These are phyloP conservation scores for Aphanomyces invadans DNA, from an alignment of 352 stramenopile species.

Conservation along the genomic window DNA sequence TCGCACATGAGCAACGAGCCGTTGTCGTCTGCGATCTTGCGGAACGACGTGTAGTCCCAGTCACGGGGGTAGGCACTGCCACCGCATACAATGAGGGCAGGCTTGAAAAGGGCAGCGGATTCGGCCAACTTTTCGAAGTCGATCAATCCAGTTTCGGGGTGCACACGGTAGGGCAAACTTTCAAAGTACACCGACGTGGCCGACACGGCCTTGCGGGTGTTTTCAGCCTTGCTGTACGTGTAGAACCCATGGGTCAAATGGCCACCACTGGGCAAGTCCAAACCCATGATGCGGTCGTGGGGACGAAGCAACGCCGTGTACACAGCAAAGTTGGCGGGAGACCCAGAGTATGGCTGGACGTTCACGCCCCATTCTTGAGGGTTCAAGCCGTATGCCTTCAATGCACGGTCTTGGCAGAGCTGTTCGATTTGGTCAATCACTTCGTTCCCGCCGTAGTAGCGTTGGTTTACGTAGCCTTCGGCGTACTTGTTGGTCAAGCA, in stretches of 20 bases:
- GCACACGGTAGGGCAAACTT: slow-evolving; percentile 95
- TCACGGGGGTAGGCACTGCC: slow-evolving; percentile 97
- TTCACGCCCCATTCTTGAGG: slow-evolving; percentile 96
- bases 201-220: slow-evolving; percentile 95
- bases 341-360: slow-evolving; percentile 97
- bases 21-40: slow-evolving; percentile 97
- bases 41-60: slow-evolving; percentile 97
- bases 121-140: slow-evolving; percentile 95
- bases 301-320: slow-evolving; percentile 96
- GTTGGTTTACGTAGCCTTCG: slow-evolving; percentile 90
- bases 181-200: slow-evolving; percentile 99
- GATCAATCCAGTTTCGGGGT: slow-evolving; percentile 92
- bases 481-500: slow-evolving; percentile 99
- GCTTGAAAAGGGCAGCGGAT: slow-evolving; percentile 95
- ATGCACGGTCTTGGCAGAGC: slow-evolving; percentile 90
- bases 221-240: slow-evolving; percentile 95
- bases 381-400: slow-evolving; percentile 92
- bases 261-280: slow-evolving; percentile 97
- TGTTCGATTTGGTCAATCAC: slow-evolving; percentile 95
- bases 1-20: slow-evolving; percentile 97
- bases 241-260: slow-evolving; percentile 99
- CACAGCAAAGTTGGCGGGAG: slow-evolving; percentile 98
- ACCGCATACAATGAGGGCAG: slow-evolving; percentile 95
- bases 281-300: slow-evolving; percentile 99
- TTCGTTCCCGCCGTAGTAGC: slow-evolving; percentile 99